Evolutionary conservation across 805 yeast species (phyloP).

Genomic region (Starmera quercuum): DNA sequence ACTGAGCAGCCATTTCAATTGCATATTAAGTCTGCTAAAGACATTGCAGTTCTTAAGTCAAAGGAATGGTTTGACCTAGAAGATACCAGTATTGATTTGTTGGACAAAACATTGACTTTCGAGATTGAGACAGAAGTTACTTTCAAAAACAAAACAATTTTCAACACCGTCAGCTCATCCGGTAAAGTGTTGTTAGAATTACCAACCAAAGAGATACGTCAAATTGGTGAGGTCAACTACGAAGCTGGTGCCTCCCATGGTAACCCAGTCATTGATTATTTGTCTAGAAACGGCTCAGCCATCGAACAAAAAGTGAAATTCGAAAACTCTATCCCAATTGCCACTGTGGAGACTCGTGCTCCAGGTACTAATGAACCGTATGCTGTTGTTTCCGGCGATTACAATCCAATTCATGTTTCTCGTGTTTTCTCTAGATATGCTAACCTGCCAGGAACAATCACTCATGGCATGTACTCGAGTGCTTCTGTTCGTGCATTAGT

Average conservation of each 20-base stretch:
- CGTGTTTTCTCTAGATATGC: slow-evolving; percentile 93
- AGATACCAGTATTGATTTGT: slow-evolving; percentile 56
- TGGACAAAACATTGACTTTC: slow-evolving; percentile 78
- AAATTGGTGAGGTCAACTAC: slow-evolving; percentile 78
- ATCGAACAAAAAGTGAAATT: slow-evolving; percentile 90
- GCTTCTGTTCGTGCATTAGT: slow-evolving; percentile 92
- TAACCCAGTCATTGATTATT: slow-evolving; percentile 94
- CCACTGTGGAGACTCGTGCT: slow-evolving; percentile 55
- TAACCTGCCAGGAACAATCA: slow-evolving; percentile 91
- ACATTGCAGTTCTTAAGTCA: slow-evolving; percentile 85
- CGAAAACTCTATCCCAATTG: slow-evolving; percentile 85
- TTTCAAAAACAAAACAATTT: slow-evolving; percentile 70
- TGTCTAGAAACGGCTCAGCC: slow-evolving; percentile 84
- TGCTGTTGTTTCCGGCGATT: slow-evolving; percentile 96
- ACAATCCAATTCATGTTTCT: slow-evolving; percentile 96
- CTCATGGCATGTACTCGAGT: slow-evolving; percentile 98
- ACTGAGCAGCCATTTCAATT: slow-evolving; percentile 85
- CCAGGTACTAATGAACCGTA: slow-evolving; percentile 96
- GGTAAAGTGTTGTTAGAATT: slow-evolving; percentile 86
- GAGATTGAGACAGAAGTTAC: slow-evolving; percentile 80
- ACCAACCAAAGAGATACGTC: slow-evolving; percentile 83
- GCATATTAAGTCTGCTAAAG: slow-evolving; percentile 66
- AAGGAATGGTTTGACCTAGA: slow-evolving; percentile 97
- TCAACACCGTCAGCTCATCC: slow-evolving; percentile 69
- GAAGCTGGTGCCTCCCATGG: slow-evolving; percentile 92